phyloP scores from a whole-genome alignment of 2,329 filamentous ascomycete genomes.

The Arthrobotrys conoides region DNA sequence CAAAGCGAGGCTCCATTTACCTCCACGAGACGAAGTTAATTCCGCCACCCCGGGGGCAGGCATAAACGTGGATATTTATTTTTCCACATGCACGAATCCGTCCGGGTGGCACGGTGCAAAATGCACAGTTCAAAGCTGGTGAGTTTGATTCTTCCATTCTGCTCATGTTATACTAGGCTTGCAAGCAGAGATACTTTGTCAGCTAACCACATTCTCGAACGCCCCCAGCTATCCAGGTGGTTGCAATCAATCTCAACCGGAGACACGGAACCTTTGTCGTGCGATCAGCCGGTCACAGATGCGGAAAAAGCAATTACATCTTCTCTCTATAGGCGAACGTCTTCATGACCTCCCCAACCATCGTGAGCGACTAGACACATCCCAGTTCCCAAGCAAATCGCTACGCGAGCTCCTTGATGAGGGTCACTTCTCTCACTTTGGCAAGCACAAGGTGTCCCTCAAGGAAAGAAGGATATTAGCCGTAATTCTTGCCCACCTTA shows the following conservation, averaged over 20 bases:
- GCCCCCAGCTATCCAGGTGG: background rate
- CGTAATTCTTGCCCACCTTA: conserved; percentile 30
- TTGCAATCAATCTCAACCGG: background rate
- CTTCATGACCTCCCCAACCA: conserved; percentile 18
- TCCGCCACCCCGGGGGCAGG: background rate
- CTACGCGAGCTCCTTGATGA: conserved; percentile 22
- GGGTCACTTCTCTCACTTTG: conserved; percentile 8
- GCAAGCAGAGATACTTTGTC: background rate
- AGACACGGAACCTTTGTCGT: conserved; percentile 10
- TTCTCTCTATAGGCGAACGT: background rate
- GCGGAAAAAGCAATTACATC: background rate
- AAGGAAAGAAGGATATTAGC: conserved; percentile 31
- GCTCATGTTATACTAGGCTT: background rate
- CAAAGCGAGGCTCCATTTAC: conserved; percentile 23
- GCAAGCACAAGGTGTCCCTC: conserved; percentile 11
- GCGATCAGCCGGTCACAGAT: background rate
- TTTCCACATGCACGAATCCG: conserved; percentile 1
- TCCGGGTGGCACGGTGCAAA: conserved; percentile 9
- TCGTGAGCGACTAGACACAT: background rate
- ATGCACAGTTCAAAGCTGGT: conserved; percentile 20
- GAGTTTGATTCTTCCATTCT: background rate
- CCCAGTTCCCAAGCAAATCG: conserved; percentile 9
- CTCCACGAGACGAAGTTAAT: background rate
- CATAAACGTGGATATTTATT: conserved; percentile 4
- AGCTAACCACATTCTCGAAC: background rate